A percentile compares a stretch with the other conserved stretches of the same genome.
Evolutionary conservation across 257 asterid genomes (phyloP).

Genomic region (Nicotiana otophora): DNA sequence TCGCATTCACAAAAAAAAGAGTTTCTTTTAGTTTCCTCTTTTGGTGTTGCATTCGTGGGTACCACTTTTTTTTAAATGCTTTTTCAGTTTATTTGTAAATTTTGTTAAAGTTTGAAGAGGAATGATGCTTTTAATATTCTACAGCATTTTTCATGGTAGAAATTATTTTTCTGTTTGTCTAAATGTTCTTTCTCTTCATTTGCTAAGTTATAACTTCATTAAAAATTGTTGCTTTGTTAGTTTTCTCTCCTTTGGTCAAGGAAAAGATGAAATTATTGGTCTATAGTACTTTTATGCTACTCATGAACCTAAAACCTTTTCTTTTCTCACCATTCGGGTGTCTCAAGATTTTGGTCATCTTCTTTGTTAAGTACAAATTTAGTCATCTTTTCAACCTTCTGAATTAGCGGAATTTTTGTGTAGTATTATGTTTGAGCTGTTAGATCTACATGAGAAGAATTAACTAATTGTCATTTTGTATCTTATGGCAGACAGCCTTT

Average conservation of each 20-base stretch:
- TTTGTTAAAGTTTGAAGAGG: neutral
- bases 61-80: slow-evolving; percentile 3
- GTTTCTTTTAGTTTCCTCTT: slow-evolving; percentile 11
- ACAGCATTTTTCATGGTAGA: neutral
- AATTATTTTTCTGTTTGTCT: neutral
- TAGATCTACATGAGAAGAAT: neutral
- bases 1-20: slow-evolving; percentile 14
- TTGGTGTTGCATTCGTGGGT: slow-evolving; percentile 6
- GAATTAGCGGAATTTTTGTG: neutral
- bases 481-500: neutral
- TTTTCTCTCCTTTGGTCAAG: neutral
- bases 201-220: neutral
- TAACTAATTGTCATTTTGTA: neutral
- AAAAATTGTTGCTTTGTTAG: neutral
- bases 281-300: neutral
- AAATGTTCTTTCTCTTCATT: neutral
- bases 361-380: neutral
- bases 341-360: neutral
- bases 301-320: neutral
- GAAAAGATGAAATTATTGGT: neutral
- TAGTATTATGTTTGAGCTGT: neutral
- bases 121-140: neutral
- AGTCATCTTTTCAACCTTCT: neutral
- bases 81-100: neutral
- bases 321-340: neutral